A percentile compares a stretch with the other conserved stretches of the same genome.
phyloP scores from a whole-genome alignment of 225 moss, liverwort and hornwort genomes.

The Sphagnum tenellum region DNA sequence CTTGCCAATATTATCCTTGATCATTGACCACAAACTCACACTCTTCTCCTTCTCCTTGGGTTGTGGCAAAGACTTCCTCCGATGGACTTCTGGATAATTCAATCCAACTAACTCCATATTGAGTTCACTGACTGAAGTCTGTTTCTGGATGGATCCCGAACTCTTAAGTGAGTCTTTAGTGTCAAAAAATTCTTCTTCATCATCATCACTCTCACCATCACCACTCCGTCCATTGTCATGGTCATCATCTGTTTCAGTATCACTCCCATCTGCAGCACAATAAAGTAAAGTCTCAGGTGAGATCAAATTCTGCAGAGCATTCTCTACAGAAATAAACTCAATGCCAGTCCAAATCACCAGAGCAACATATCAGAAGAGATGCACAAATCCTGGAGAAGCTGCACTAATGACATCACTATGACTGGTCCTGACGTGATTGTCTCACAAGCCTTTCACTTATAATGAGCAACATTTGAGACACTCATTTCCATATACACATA shows the following conservation, averaged over 20 bases:
- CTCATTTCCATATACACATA: too few relatives aligned
- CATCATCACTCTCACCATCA: constrained; percentile 85
- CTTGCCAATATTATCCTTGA: constrained; percentile 97
- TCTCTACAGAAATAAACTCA: too few relatives aligned
- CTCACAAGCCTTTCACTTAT: too few relatives aligned
- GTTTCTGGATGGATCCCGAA: not conserved
- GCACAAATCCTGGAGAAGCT: too few relatives aligned
- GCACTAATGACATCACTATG: too few relatives aligned
- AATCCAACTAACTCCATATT: constrained; percentile 81
- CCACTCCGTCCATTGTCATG: constrained; percentile 22
- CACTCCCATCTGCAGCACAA: constrained; percentile 43
- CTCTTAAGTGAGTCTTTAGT: constrained; percentile 49
- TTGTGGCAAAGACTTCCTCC: constrained; percentile 66
- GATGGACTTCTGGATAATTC: constrained; percentile 67
- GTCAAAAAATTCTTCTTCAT: constrained; percentile 79
- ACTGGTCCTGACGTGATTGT: too few relatives aligned
- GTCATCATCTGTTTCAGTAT: constrained; percentile 80
- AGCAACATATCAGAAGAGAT: too few relatives aligned
- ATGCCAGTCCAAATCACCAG: too few relatives aligned
- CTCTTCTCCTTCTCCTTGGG: constrained; percentile 98
- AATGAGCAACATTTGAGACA: too few relatives aligned
- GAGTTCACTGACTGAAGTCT: constrained; percentile 11
- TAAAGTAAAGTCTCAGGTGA: too few relatives aligned
- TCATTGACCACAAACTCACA: constrained; percentile 99
- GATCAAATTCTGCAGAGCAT: too few relatives aligned